Conservation (phyloP, 139 green algal species). For the Micractinium conductrix region DNA sequence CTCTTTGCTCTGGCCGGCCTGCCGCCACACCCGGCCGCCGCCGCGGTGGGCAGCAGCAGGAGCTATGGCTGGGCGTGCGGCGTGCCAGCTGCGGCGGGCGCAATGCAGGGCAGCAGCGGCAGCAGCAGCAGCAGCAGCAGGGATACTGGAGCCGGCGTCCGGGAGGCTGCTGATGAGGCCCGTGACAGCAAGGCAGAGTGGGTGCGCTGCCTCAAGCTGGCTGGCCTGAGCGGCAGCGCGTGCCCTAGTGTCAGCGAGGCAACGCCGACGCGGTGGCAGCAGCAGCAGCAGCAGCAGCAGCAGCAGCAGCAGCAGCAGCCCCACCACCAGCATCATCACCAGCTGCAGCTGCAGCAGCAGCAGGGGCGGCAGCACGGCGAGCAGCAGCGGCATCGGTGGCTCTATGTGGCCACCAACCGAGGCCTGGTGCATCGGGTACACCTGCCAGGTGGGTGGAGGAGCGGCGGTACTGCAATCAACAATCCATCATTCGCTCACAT, state of each 20-base stretch:
- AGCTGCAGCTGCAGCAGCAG: neutral
- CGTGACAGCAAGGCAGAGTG: conserved; percentile 41
- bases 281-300: neutral
- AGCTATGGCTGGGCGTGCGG: conserved; percentile 10
- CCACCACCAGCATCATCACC: no score
- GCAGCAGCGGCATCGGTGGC: neutral
- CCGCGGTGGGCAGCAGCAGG: conserved; percentile 61
- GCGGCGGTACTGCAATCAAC: no score
- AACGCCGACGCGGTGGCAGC: neutral
- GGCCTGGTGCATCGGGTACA: conserved; percentile 38
- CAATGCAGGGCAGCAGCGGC: neutral
- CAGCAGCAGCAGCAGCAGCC: neutral
- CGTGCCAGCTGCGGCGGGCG: neutral
- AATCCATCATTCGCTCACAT: no score
- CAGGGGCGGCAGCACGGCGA: neutral
- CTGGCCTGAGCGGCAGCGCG: neutral
- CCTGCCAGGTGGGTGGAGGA: conserved; percentile 37
- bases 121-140: neutral
- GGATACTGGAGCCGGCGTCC: no score
- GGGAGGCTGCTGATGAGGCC: no score
- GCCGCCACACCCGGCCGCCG: conserved; percentile 48
- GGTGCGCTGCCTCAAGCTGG: conserved; percentile 40
- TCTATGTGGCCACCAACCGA: conserved; percentile 48
- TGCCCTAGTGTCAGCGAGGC: neutral
- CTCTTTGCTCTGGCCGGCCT: neutral